Evolutionary conservation across 345 rosid species (phyloP).

Genomic region (Camelina sativa): DNA sequence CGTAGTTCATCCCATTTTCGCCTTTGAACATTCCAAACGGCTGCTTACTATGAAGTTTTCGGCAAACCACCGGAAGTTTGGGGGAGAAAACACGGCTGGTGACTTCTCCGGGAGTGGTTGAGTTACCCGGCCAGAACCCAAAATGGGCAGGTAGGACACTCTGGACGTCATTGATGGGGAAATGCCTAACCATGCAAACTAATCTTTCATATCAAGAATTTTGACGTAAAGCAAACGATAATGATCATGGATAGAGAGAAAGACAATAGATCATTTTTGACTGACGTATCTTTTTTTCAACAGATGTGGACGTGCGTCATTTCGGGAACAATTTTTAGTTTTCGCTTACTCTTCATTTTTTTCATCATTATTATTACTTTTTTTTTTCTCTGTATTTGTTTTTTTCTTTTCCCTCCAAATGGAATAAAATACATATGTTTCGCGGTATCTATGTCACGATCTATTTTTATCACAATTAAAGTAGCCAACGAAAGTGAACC

Average conservation of each 20-base stretch:
- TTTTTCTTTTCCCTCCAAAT: background rate
- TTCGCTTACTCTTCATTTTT: background rate
- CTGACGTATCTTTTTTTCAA: background rate
- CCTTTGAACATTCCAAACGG: constrained; percentile 54
- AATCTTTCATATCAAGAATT: constrained; percentile 4
- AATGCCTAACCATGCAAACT: constrained; percentile 42
- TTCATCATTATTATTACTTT: background rate
- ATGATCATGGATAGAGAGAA: constrained; percentile 9
- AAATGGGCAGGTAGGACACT: constrained; percentile 25
- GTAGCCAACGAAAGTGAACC: background rate
- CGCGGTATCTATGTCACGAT: background rate
- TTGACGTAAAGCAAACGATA: background rate
- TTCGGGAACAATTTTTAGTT: constrained; percentile 27
- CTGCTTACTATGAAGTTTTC: constrained; percentile 21
- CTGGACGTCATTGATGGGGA: constrained; percentile 24
- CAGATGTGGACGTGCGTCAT: constrained; percentile 42
- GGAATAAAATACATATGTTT: background rate
- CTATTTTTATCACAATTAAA: background rate
- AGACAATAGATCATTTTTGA: constrained; percentile 17
- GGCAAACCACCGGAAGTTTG: constrained; percentile 44
- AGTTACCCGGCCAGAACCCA: constrained; percentile 39
- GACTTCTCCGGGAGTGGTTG: background rate
- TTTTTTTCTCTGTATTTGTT: background rate
- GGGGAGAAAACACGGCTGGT: constrained; percentile 6
- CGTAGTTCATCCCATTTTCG: constrained; percentile 47